Evolutionary conservation across 139 green algal species (phyloP), one percentile per base, ranked within the genome.

Genomic region (Edaphochlamys debaryana): DNA sequence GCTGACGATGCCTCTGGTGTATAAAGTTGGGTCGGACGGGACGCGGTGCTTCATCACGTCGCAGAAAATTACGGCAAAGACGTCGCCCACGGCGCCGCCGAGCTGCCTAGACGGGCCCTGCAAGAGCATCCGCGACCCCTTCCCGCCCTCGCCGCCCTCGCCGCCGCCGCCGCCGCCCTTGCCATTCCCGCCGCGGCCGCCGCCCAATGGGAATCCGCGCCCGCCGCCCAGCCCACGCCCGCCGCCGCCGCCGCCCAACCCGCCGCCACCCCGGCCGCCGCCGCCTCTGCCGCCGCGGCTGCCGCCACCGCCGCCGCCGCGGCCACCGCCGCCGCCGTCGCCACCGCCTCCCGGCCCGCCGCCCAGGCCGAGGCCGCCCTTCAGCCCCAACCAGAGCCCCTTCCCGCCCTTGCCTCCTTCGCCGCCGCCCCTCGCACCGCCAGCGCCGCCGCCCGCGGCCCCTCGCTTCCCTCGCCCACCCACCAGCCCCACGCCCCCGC

Each of bases 1-100:
- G 22, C 42, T 81, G 30, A 81, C 60, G 29, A 41, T 81, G 19
- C 74, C 74, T 2, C 74, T 81, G 29, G 74, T 81, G n/a, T 81
- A 60, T 60, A 81, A 81, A 42, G 74, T 81, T 4, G 41, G 34
- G 60, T 72, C 60, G 13, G 74, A 81, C 41, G 74, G 74, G 30
- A 63, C 11, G 4, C 38, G 36, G 40, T 81, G 74, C 60, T 63
- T 41, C 60, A 58, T 71, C 3, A 32, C 60, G 30, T 72, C 60
- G 23, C 0, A 15, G 29, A 20, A 62, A 5, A 63, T 38, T 7
- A 81, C 74, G 15, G 74, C 32, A 40, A 81, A 81, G 74, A 71
- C 60, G 4, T 32, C 58, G 38, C 74, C 74, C 32, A n/a, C 62
- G 30, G 71, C 2, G 34, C 74, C 40, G 11, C 34, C 50, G 30